Base-by-base conservation (phyloP, 495 filamentous ascomycete species). In the Entonaema liquescens region DNA sequence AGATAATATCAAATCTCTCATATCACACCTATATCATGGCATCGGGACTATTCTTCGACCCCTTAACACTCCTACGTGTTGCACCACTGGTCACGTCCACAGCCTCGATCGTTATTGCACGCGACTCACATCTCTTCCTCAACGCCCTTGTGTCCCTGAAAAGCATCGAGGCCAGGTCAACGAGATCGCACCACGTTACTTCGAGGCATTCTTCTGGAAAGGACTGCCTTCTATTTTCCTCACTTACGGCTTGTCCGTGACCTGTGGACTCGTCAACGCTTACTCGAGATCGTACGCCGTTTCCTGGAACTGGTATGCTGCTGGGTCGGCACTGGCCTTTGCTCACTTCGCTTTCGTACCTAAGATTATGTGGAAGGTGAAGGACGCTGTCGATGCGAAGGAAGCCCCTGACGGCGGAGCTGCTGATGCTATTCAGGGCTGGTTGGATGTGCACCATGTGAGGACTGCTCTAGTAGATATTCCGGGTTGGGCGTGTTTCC, bases 71-170 rank as follows among this genome's bases (percentile, higher is more conserved):
- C 38, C 74, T 83, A 28, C 78, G 79, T 21, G 52, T 77, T 5
- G 74, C 75, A 12, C 81, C 81, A 3, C 73, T 83, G 0, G 55
- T 82, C 60, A 78, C 78, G n/a, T 81, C 81, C 54, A 82, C 80
- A 0, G 78, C 69, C 54, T 79, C 78, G 3, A 73, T 83, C 21
- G 74, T 70, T 36, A 78, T 73, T 62, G 77, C 81, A 8, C 62
- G 67, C 5, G 73, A 80, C 60, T 78, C 81, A 61, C 76, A 74
- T 53, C 60, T 79, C 26, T 78, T 78, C 62, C 75, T 77, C 67
- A 59, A 49, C 31, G 65, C 66, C 52, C 74, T 71, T 65, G 29
- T 70, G 42, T 44, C 44, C 9, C 59, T 72, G 0, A 62, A 66
- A 2, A 44, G 42, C 54, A 72, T 12, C 74, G 74, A 8, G 54